Evolutionary conservation across 441 rosid genomes (phyloP), one percentile per base, ranked within the genome.

Genomic region (Caryocar brasiliense): DNA sequence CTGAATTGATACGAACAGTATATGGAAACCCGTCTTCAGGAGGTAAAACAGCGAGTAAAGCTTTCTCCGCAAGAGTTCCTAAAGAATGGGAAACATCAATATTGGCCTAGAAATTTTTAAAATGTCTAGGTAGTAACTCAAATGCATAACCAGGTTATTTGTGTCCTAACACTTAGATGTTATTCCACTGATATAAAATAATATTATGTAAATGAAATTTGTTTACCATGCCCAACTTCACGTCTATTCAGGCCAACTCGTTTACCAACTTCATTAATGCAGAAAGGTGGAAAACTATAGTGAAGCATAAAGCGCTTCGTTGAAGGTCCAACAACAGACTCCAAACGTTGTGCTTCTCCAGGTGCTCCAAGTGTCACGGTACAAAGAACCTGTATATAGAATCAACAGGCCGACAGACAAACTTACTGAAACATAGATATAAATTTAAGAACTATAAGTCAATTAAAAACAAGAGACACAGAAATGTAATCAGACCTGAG

Each of bases 21-120:
- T 79, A 88, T 3, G 85, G 82, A 50, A 80, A 88, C 51, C 51
- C 79, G 28, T 83, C 81, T 70, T 88, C 99, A 35, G 88, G 80
- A 53, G 95, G 99, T 65, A 92, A 64, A n/a, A 86, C 95, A 39
- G 90, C 92, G 61, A 88, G 84, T 54, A 92, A 64, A 40, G 99
- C 97, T 66, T 92, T 92, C 77, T 92, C 97, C 4, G 99, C 99
- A 48, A 92, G 89, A 62, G 95, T 83, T 64, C 99, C 99, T 85
- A 40, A 47, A 65, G 59, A 50, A 42, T 38, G 25, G 47, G 47
- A 62, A 52, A 61, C 55, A 65, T 19, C 30, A 28, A 34, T 49
- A 43, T 8, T 3, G 12, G 12, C 6, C 35, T 29, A 43, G 26
- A 55, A 33, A 47, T 7, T 24, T 5, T 21, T 15, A 32, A 12